phyloP scores from a whole-genome alignment of 2,329 filamentous ascomycete genomes.

The Sclerotinia nivalis region DNA sequence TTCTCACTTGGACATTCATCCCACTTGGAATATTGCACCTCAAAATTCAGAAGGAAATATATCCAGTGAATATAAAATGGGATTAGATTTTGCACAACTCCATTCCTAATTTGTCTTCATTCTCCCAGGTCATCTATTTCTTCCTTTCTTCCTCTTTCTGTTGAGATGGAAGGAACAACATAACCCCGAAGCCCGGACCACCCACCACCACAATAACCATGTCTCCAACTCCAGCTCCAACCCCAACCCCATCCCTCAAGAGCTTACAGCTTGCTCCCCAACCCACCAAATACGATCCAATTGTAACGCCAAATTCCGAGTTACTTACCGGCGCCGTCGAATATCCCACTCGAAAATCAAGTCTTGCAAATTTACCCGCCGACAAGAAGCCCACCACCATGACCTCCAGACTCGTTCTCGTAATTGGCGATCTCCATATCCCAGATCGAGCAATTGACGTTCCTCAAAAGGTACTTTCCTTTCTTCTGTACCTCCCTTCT shows the following conservation, averaged over 20 bases:
- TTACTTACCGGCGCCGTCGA: slow-evolving; percentile 12
- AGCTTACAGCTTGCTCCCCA: slow-evolving; percentile 9
- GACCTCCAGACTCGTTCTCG: slow-evolving; percentile 87
- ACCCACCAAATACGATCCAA: slow-evolving; percentile 9
- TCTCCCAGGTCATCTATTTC: not conserved
- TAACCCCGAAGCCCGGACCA: slow-evolving; percentile 5
- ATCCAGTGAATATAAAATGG: not conserved
- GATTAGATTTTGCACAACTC: too few relatives aligned
- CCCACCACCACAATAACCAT: not conserved
- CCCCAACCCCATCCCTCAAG: not conserved
- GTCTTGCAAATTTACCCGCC: slow-evolving; percentile 4
- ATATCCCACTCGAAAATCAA: slow-evolving; percentile 16
- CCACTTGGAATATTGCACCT: not conserved
- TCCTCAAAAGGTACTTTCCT: slow-evolving; percentile 70
- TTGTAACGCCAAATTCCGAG: slow-evolving; percentile 9
- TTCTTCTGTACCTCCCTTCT: slow-evolving; percentile 19
- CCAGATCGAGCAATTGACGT: slow-evolving; percentile 90
- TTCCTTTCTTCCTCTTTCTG: not conserved
- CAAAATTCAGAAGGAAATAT: not conserved
- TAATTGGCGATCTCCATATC: slow-evolving; percentile 92
- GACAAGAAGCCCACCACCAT: slow-evolving; percentile 43
- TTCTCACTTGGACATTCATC: not conserved
- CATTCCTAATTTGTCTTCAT: not conserved
- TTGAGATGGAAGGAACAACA: slow-evolving; percentile 8
- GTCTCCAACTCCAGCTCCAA: not conserved